These are phyloP conservation scores for Gaertneriomyces semiglobifer DNA, from an alignment of 192 early-diverging fungal species.

Conservation along the genomic window DNA sequence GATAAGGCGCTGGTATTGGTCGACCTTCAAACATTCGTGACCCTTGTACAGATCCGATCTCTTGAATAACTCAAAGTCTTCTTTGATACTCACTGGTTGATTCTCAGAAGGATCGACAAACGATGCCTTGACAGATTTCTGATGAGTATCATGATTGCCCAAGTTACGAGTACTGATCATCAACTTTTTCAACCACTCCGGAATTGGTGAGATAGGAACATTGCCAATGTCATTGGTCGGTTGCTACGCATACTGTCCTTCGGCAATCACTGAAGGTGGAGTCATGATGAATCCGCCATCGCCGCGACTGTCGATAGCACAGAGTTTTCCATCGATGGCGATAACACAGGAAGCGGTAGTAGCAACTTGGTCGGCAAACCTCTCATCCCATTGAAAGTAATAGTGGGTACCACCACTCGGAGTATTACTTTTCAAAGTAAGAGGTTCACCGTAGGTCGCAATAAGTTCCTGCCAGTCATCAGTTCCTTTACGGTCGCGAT, in stretches of 20 bases:
- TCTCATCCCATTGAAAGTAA: constrained; percentile 15
- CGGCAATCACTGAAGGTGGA: constrained; percentile 1
- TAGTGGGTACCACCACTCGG: constrained; percentile 20
- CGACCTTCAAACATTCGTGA: not conserved
- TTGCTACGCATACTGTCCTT: constrained; percentile 15
- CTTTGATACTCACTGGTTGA: not conserved
- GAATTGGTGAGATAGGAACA: constrained; percentile 4
- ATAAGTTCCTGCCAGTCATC: constrained; percentile 15
- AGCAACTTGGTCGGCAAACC: not conserved
- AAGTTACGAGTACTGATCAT: too few relatives aligned
- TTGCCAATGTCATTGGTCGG: constrained; percentile 13
- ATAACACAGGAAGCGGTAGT: constrained; percentile 17
- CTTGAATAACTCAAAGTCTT: constrained; percentile 20
- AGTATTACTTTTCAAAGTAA: constrained; percentile 12
- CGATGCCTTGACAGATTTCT: not conserved
- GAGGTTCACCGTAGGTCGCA: constrained; percentile 6
- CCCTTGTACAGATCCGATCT: not conserved
- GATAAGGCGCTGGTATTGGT: constrained; percentile 16
- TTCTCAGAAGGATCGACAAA: constrained; percentile 8
- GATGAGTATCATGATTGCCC: too few relatives aligned
- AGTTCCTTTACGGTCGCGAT: not conserved
- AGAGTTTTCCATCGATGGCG: constrained; percentile 13
- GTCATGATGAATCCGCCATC: constrained; percentile 15
- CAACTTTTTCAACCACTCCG: too few relatives aligned
- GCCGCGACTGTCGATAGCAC: constrained; percentile 17